These are phyloP conservation scores for Candida wancherniae DNA, from an alignment of 805 yeast genomes.

Conservation along the genomic window DNA sequence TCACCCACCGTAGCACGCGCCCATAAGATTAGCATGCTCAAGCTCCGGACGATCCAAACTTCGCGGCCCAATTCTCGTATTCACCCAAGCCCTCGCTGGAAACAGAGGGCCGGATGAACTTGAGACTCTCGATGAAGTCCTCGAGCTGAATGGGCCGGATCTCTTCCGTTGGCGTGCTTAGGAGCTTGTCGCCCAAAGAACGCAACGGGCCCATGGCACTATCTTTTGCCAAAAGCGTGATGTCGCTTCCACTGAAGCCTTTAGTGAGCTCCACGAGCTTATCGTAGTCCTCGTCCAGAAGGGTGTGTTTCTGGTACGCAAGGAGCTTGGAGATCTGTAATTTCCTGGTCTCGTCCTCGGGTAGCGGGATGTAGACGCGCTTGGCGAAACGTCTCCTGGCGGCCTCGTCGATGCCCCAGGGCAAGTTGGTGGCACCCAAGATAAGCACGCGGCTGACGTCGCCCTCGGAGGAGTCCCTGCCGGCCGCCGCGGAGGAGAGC, in stretches of 20 bases:
- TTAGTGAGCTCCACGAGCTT: constrained; percentile 62
- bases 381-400: constrained; percentile 90
- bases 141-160: constrained; percentile 69
- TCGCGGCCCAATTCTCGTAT: constrained; percentile 85
- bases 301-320: constrained; percentile 64
- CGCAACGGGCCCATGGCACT: constrained; percentile 98
- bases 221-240: constrained; percentile 90
- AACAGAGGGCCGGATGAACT: constrained; percentile 82
- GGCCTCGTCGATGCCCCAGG: constrained; percentile 97
- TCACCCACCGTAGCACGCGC: too few relatives aligned
- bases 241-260: constrained; percentile 89
- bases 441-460: constrained; percentile 67
- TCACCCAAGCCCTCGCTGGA: constrained; percentile 70
- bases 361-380: constrained; percentile 89
- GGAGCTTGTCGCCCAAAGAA: constrained; percentile 78
- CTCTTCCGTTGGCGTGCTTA: constrained; percentile 62
- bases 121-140: constrained; percentile 75
- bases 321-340: constrained; percentile 67
- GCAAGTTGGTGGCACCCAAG: constrained; percentile 90
- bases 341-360: constrained; percentile 77
- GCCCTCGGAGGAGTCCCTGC: constrained; percentile 44
- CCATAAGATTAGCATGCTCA: too few relatives aligned
- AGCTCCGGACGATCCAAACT: constrained; percentile 86
- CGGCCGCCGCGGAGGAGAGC: constrained; percentile 77
- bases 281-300: constrained; percentile 59